Percentiles rank a stretch among this genome's conserved stretches.
Evolutionary conservation across 73 alveolate species (phyloP).

Genomic region (Symbiodinium pilosum): DNA sequence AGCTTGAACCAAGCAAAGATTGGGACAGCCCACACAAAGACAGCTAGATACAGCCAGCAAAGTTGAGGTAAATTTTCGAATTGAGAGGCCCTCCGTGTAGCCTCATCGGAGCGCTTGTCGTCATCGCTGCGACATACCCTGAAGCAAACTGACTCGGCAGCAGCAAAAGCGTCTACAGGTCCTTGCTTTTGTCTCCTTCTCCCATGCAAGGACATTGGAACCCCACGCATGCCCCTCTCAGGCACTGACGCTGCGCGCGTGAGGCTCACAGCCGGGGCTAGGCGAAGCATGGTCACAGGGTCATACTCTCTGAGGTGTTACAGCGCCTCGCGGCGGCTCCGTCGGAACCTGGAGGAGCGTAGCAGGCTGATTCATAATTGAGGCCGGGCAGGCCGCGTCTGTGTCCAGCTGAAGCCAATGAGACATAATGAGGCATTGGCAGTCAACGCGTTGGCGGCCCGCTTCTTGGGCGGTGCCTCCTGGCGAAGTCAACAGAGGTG

Average conservation of each 20-base stretch:
- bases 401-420: no score
- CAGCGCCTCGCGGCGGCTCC: not conserved
- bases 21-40: no score
- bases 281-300: not conserved
- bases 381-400: not conserved
- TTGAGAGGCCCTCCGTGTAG: no score
- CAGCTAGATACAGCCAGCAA: no score
- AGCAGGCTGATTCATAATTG: not conserved
- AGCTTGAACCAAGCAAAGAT: no score
- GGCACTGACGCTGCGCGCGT: not conserved
- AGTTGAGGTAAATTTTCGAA: no score
- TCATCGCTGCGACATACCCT: not conserved
- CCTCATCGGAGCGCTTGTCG: not conserved
- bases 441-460: conserved; percentile 39
- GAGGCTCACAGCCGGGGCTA: conserved; percentile 38
- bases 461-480: conserved; percentile 44
- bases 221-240: not conserved
- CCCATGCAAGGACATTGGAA: no score
- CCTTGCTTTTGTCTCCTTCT: not conserved
- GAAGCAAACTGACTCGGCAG: not conserved
- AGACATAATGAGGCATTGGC: not conserved
- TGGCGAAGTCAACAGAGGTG: not conserved
- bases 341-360: not conserved
- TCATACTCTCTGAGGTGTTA: not conserved
- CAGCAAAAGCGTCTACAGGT: no score